A percentile compares a stretch with the other conserved stretches of the same genome.
These are phyloP conservation scores for Turritis glabra DNA, from an alignment of 345 rosid species.

Conservation along the genomic window DNA sequence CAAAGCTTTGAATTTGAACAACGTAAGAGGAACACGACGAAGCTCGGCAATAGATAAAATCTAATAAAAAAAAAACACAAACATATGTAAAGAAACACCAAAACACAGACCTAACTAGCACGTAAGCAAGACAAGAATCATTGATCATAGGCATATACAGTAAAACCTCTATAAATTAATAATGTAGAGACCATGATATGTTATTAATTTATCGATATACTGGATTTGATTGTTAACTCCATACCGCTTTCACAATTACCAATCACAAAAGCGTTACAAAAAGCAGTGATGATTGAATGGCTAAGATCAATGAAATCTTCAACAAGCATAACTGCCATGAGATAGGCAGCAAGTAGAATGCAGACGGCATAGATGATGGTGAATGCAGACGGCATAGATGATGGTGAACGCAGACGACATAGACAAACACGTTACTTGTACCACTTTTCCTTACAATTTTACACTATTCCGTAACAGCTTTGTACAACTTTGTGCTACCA, in stretches of 20 bases:
- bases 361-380: slow-evolving; percentile 64
- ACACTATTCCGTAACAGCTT: too few relatives aligned
- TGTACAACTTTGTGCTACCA: too few relatives aligned
- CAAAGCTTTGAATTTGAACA: background rate
- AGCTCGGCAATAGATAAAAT: background rate
- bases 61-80: background rate
- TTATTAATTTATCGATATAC: too few relatives aligned
- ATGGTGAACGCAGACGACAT: slow-evolving; percentile 63
- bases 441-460: too few relatives aligned
- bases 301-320: slow-evolving; percentile 68
- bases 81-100: too few relatives aligned
- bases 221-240: too few relatives aligned
- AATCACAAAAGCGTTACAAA: slow-evolving; percentile 10
- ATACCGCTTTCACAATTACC: too few relatives aligned
- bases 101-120: too few relatives aligned
- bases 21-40: background rate
- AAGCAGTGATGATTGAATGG: slow-evolving; percentile 44
- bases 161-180: too few relatives aligned
- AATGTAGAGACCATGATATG: too few relatives aligned
- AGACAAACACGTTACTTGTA: slow-evolving; percentile 22
- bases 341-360: slow-evolving; percentile 74
- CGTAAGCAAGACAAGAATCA: too few relatives aligned
- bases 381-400: slow-evolving; percentile 67
- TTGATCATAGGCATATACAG: too few relatives aligned
- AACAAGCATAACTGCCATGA: slow-evolving; percentile 84